Base-by-base conservation (phyloP, 129 eudicot species). In the Lonicera japonica region DNA sequence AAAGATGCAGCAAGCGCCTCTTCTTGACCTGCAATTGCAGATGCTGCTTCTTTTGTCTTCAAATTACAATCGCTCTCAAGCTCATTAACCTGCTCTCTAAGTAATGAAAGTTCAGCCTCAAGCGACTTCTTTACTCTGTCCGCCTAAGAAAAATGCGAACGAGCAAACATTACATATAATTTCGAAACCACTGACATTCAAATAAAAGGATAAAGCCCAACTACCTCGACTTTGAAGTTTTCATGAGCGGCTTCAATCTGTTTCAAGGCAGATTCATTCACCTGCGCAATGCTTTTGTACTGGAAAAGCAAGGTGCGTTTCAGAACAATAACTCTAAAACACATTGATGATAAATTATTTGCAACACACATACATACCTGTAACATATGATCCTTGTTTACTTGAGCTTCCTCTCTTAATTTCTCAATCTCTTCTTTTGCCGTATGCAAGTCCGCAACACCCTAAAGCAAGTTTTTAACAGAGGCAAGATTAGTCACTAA, bases 261-360 rank as follows among this genome's bases (percentile, higher is more conserved):
- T 72, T 84, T 84, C 19, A 92, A 72, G 5, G 96, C 96, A 38
- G 80, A 79, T 69, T 92, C 98, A 61, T 87, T 92, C 66, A 80
- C 95, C 59, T 84, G 77, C 23, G 98, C 98, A 18, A 92, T 76
- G 69, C 89, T 79, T 72, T 85, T 92, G 66, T 92, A 92, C 81
- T 89, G 79, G 4, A 22, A 15, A 64, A 48, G 4, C 2, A 25
- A 10, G 1, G 25, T 29, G 11, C 25, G 5, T 15, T 43, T 61
- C 21, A 66, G 23, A 16, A 21, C n/a, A 21, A 13, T 23, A n/a
- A 66, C 23, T 41, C 60, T 15, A 45, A 12, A 8, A 54, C 54
- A 54, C 14, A 21, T 5, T 29, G 23, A 13, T n/a, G 19, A 38
- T 12, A 66, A 66, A 5, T 20, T 29, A 8, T 21, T 40, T 16